Evolutionary conservation across 2,329 filamentous ascomycete genomes (phyloP).

Genomic region (Diaporthe sp.): DNA sequence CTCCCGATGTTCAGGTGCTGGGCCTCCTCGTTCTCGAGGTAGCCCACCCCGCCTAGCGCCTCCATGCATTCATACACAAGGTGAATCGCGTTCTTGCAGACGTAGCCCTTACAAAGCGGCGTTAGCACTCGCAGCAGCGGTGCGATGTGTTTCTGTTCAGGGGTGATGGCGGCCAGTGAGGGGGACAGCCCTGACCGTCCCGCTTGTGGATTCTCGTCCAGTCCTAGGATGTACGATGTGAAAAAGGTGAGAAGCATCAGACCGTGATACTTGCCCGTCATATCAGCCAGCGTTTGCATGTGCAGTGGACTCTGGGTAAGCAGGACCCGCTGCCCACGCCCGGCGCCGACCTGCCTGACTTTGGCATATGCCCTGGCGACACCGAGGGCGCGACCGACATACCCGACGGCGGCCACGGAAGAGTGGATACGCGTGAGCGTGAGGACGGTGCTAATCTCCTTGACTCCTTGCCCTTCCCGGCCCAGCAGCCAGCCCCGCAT

Average conservation of each 20-base stretch:
- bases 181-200: conserved; percentile 43
- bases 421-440: conserved; percentile 75
- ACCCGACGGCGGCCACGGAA: conserved; percentile 64
- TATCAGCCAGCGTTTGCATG: conserved; percentile 68
- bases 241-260: conserved; percentile 69
- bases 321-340: conserved; percentile 57
- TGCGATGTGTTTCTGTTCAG: conserved; percentile 48
- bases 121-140: conserved; percentile 69
- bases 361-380: conserved; percentile 70
- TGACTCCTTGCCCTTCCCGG: conserved; percentile 73
- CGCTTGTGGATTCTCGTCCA: conserved; percentile 55
- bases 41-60: conserved; percentile 74
- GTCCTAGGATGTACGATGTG: conserved; percentile 65
- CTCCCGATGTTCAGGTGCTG: conserved; percentile 76
- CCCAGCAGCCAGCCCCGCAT: conserved; percentile 77
- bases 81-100: conserved; percentile 62
- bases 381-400: conserved; percentile 67
- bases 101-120: conserved; percentile 71
- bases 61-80: conserved; percentile 72
- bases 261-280: conserved; percentile 68
- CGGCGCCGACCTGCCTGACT: conserved; percentile 65
- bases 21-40: conserved; percentile 71
- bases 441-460: conserved; percentile 76
- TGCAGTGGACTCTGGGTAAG: conserved; percentile 68
- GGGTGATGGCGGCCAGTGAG: conserved; percentile 47